These are phyloP conservation scores for Aegilops umbellulata DNA, from an alignment of 176 grass and related monocot genomes.

Conservation along the genomic window DNA sequence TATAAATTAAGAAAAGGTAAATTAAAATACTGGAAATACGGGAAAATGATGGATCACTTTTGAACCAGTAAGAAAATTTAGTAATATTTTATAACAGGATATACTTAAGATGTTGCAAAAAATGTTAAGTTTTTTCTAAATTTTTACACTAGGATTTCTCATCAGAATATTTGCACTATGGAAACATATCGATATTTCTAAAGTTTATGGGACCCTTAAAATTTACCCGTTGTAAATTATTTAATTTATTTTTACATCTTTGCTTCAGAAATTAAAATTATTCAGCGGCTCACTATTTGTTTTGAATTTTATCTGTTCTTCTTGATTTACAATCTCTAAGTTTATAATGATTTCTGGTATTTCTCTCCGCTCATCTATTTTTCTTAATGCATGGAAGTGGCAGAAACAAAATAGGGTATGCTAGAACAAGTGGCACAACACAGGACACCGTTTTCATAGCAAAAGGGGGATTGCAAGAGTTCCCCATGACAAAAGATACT, in stretches of 20 bases:
- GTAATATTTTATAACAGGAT: neutral
- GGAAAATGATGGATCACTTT: neutral
- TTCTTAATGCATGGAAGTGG: neutral
- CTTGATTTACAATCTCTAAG: neutral
- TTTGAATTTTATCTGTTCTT: neutral
- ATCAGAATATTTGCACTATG: neutral
- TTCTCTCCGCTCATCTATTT: neutral
- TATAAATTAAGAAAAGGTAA: neutral
- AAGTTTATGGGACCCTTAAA: neutral
- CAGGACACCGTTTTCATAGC: neutral
- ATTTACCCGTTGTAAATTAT: neutral
- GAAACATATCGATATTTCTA: neutral
- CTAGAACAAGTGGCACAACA: neutral
- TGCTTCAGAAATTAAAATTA: neutral
- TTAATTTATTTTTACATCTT: neutral
- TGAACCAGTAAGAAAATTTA: neutral
- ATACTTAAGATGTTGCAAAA: neutral
- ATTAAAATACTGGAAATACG: neutral
- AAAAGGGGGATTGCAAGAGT: neutral
- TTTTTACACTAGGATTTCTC: neutral
- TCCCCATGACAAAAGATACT: neutral
- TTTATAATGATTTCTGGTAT: neutral
- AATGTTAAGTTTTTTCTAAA: neutral
- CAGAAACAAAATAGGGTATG: neutral
- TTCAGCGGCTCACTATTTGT: neutral